Evolutionary conservation across 2,329 filamentous ascomycete genomes (phyloP).

Genomic region (Lachnellula cervina): DNA sequence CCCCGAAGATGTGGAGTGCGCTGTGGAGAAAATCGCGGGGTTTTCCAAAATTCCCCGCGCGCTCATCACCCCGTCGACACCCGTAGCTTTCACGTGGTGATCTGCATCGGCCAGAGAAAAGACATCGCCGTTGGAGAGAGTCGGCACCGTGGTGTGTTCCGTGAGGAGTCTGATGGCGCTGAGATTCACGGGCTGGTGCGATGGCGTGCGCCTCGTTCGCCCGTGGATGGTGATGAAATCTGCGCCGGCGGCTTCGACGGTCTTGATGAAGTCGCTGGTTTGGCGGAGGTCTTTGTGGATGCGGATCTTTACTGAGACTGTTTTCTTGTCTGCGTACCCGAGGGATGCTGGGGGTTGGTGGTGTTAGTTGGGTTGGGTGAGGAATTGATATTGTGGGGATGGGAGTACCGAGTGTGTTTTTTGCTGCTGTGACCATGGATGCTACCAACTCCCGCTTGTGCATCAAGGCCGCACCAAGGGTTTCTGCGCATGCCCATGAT

Average conservation of each 20-base stretch:
- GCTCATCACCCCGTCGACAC: conserved; percentile 62
- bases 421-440: conserved; percentile 57
- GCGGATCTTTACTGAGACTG: conserved; percentile 65
- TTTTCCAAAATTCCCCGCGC: conserved; percentile 64
- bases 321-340: conserved; percentile 47
- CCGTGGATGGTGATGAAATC: conserved; percentile 70
- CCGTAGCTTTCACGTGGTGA: conserved; percentile 34
- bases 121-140: conserved; percentile 65
- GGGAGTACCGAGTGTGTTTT: conserved; percentile 38
- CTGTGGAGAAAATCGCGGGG: conserved; percentile 53
- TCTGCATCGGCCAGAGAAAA: conserved; percentile 44
- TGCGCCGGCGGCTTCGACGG: conserved; percentile 53
- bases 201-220: conserved; percentile 56
- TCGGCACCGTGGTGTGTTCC: conserved; percentile 51
- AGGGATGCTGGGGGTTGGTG: conserved; percentile 32
- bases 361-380: not conserved
- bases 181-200: conserved; percentile 55
- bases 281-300: conserved; percentile 58
- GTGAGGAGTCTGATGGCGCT: conserved; percentile 47
- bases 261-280: conserved; percentile 57
- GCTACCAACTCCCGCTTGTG: conserved; percentile 58
- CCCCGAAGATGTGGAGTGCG: conserved; percentile 31
- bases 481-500: conserved; percentile 65
- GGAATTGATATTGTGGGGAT: not conserved
- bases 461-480: conserved; percentile 66